Conservation (phyloP, 2,329 filamentous ascomycete species). For the Trichoderma semiorbis region DNA sequence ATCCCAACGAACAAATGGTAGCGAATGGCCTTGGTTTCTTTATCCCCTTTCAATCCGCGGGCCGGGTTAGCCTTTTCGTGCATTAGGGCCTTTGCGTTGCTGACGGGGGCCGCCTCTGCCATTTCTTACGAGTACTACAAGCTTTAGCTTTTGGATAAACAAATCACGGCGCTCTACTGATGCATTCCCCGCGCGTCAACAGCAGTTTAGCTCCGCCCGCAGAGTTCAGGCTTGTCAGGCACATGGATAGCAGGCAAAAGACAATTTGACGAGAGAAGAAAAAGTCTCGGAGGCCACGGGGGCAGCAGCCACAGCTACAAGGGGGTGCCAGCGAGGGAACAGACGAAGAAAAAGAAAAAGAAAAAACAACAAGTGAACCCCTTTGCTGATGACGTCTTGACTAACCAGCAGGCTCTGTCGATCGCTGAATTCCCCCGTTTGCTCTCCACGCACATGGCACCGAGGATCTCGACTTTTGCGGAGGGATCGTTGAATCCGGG, state of each 20-base stretch:
- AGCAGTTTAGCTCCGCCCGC: not conserved
- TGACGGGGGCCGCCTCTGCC: not conserved
- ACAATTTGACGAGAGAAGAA: not conserved
- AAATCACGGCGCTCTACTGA: not conserved
- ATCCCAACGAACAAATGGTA: not conserved
- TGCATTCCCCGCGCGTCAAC: not conserved
- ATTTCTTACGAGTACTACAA: not conserved
- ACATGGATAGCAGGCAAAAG: not conserved
- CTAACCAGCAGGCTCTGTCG: conserved; percentile 2
- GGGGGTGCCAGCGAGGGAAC: not conserved
- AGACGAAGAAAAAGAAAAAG: too few relatives aligned
- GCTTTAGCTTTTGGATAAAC: not conserved
- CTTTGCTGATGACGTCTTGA: not conserved
- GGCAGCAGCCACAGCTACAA: not conserved
- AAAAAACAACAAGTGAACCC: not conserved
- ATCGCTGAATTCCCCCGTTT: conserved; percentile 6
- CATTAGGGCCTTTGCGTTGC: not conserved
- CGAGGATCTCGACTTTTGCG: conserved; percentile 17
- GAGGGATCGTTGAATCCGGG: conserved; percentile 15
- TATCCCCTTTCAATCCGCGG: conserved; percentile 8
- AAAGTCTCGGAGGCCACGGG: not conserved
- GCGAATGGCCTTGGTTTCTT: not conserved
- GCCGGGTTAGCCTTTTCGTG: not conserved
- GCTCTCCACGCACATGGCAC: conserved; percentile 5
- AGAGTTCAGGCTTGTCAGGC: not conserved